Evolutionary conservation across 495 filamentous ascomycete species (phyloP).

Genomic region (Annulohypoxylon nitens): DNA sequence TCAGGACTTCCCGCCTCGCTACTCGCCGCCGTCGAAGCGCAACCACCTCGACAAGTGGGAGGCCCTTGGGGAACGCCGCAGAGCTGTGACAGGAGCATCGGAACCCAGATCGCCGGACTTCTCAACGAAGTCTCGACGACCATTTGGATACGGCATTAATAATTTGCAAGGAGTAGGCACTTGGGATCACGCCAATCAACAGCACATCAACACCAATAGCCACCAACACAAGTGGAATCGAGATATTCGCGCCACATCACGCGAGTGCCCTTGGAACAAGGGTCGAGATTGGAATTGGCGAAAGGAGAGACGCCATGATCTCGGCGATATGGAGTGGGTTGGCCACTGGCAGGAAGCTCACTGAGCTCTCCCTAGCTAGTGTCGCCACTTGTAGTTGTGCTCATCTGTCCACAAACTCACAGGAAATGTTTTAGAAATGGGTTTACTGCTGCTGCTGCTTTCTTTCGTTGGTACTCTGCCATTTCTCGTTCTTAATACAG

Average conservation of each 20-base stretch:
- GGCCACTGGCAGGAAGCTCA: conserved; percentile 81
- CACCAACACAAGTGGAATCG: conserved; percentile 52
- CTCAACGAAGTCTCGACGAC: conserved; percentile 54
- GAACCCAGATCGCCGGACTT: conserved; percentile 60
- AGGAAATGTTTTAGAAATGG: conserved; percentile 35
- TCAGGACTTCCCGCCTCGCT: conserved; percentile 58
- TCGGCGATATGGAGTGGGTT: conserved; percentile 88
- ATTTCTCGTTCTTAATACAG: conserved; percentile 51
- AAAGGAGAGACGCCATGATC: conserved; percentile 71
- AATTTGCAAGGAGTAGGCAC: conserved; percentile 51
- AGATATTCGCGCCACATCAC: conserved; percentile 58
- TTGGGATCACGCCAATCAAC: conserved; percentile 54
- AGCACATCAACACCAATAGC: background rate
- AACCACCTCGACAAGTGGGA: conserved; percentile 85
- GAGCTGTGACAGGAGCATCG: conserved; percentile 69
- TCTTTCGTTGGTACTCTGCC: conserved; percentile 47
- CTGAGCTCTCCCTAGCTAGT: conserved; percentile 52
- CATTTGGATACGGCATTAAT: conserved; percentile 52
- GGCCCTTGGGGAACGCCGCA: conserved; percentile 81
- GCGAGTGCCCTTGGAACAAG: conserved; percentile 61
- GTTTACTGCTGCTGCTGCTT: conserved; percentile 42
- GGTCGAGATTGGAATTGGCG: conserved; percentile 72
- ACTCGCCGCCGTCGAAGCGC: conserved; percentile 65
- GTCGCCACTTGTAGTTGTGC: conserved; percentile 68
- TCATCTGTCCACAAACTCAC: conserved; percentile 48